Percentiles rank a stretch among this genome's conserved stretches.
Conservation (phyloP, 352 stramenopile genomes). For the Phytophthora cactorum region DNA sequence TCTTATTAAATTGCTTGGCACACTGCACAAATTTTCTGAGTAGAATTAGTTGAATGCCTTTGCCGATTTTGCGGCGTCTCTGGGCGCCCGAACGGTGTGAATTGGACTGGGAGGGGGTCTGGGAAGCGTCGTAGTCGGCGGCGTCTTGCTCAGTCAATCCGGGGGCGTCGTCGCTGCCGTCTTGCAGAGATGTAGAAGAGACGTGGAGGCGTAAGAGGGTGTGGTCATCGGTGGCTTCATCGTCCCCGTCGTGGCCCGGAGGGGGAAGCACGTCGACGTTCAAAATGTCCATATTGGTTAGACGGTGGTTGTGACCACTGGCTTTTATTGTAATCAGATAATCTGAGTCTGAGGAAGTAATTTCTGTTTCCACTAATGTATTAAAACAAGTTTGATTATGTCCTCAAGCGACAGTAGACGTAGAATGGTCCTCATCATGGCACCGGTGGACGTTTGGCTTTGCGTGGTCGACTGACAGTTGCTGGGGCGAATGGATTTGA, state of each 20-base stretch:
- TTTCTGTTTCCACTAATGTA: constrained; percentile 4
- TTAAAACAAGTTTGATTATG: constrained; percentile 10
- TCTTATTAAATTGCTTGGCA: constrained; percentile 51
- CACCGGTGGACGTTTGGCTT: neutral
- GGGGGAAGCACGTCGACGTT: constrained; percentile 31
- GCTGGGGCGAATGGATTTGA: neutral
- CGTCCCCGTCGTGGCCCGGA: constrained; percentile 26
- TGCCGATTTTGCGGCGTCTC: constrained; percentile 58
- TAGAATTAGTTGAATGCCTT: constrained; percentile 62
- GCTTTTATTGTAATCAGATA: constrained; percentile 8
- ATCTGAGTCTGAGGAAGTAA: constrained; percentile 7
- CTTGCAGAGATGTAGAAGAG: constrained; percentile 15
- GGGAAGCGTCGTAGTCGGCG: constrained; percentile 23
- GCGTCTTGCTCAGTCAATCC: constrained; percentile 26
- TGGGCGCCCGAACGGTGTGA: constrained; percentile 9
- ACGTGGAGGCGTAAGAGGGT: constrained; percentile 27
- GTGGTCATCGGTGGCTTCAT: constrained; percentile 23
- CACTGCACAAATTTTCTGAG: constrained; percentile 68
- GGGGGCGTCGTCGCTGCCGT: constrained; percentile 28
- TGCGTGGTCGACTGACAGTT: neutral
- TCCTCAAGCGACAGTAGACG: constrained; percentile 15
- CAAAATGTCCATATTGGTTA: constrained; percentile 28
- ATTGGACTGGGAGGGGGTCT: constrained; percentile 10
- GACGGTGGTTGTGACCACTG: neutral
- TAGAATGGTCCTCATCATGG: constrained; percentile 32